Conservation (phyloP, 1,284 basidiomycete genomes). For the Ganoderma lingzhi region DNA sequence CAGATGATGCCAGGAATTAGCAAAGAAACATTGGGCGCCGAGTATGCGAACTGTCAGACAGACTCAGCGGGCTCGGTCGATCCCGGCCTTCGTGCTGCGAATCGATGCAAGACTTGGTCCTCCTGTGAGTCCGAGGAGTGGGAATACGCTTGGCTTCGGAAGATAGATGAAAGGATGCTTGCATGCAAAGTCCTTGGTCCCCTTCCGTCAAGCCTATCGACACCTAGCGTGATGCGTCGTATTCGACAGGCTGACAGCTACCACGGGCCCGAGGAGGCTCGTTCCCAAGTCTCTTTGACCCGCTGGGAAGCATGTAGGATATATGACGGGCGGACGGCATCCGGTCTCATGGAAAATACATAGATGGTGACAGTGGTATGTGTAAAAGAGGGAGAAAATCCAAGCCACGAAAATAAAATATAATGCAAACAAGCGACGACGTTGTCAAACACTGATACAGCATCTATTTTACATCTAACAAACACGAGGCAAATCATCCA, state of each 20-base stretch:
- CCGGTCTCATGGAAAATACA: not conserved
- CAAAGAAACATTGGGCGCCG: not conserved
- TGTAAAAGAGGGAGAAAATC: not conserved
- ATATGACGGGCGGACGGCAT: not conserved
- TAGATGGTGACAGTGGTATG: not conserved
- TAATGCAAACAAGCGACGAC: not conserved
- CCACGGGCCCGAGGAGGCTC: not conserved
- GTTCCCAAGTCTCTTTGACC: not conserved
- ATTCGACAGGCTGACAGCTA: not conserved
- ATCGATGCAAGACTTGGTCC: not conserved
- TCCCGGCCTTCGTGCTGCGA: not conserved
- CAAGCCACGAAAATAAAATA: not conserved
- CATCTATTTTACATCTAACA: not conserved
- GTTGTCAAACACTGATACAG: not conserved
- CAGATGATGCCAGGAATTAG: not conserved
- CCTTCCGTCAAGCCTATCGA: not conserved
- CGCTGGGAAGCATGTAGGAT: not conserved
- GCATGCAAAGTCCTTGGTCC: not conserved
- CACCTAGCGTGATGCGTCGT: not conserved
- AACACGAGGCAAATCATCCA: not conserved
- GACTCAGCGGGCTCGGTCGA: not conserved
- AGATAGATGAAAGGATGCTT: not conserved
- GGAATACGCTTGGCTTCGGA: not conserved
- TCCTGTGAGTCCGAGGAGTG: not conserved
- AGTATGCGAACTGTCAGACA: not conserved